A percentile compares a stretch with the other conserved stretches of the same genome.
Evolutionary conservation across 1,284 basidiomycete genomes (phyloP).

Genomic region (Trichosporon ovoides): DNA sequence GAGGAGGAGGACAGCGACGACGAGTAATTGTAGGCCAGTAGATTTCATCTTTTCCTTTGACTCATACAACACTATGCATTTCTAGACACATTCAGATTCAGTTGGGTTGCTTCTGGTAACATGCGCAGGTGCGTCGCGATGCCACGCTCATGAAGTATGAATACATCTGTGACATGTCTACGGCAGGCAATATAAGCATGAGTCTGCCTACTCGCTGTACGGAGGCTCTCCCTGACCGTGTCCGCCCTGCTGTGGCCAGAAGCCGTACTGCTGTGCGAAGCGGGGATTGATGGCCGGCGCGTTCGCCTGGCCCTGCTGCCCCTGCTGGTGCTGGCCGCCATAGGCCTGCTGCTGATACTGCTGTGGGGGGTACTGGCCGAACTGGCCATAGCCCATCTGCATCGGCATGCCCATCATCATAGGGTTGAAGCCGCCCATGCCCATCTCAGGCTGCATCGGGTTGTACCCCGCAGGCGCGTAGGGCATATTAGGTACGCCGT

Average conservation of each 20-base stretch:
- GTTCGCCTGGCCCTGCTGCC: conserved; percentile 10
- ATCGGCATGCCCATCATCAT: conserved; percentile 13
- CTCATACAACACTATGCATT: background rate
- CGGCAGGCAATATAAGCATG: too few relatives aligned
- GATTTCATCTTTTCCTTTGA: background rate
- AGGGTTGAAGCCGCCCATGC: background rate
- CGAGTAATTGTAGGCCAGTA: background rate
- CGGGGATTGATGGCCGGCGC: conserved; percentile 45
- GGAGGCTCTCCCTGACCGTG: background rate
- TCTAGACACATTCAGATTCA: background rate
- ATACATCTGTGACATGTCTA: too few relatives aligned
- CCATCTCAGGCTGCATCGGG: conserved; percentile 10
- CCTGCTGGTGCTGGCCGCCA: conserved; percentile 9
- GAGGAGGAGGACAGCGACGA: conserved; percentile 22
- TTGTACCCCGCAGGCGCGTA: conserved; percentile 16
- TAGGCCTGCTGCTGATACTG: conserved; percentile 6
- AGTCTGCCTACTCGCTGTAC: background rate
- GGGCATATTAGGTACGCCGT: conserved; percentile 1
- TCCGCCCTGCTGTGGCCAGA: conserved; percentile 8
- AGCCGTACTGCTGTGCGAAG: conserved; percentile 37
- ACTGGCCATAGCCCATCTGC: conserved; percentile 8
- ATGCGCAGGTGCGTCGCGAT: too few relatives aligned
- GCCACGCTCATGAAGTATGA: background rate
- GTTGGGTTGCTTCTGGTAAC: too few relatives aligned
- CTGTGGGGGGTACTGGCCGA: background rate